Evolutionary conservation across 1,284 basidiomycete species (phyloP), one percentile per base, ranked within the genome.

Genomic region (Naganishia cerealis): DNA sequence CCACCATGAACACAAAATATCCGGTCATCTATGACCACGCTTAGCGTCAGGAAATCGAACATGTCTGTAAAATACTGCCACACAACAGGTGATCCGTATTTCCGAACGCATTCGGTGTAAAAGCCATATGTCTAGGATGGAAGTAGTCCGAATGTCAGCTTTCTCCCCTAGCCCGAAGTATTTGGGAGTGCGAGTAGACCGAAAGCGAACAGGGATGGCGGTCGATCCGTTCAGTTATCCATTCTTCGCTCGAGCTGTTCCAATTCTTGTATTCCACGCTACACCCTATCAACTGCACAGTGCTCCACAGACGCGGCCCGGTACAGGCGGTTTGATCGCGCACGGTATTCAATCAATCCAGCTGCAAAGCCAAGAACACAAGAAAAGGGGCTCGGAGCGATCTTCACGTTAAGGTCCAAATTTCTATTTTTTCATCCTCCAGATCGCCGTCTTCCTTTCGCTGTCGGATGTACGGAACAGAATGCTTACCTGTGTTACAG

Each of bases 11-110:
- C 95, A 77, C 96, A 99, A 80, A 99, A 98, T 84, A 99, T 98
- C 76, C 89, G 90, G 83, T 99, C 92, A 82, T 99, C 96, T 76
- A 99, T 98, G 70, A 99, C 95, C 68, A 96, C 94, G 43, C 91
- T 94, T 61, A 99, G 84, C 8, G 96, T 99, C 72, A 99, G 82
- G 81, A 95, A 99, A 84, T 99, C 96, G 81, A 99, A 99, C 96
- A 99, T 98, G 83, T 99, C 96, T 70, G 96, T 99, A 77, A 99
- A 99, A 81, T 98, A 98, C 46, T 92, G 94, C 96, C 96, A 99
- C 48, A 98, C 95, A 74, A 92, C 90, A 33, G 94, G 88, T 3
- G 90, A 90, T 68, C 94, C 95, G 77, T 99, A 99, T 83, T 99
- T 99, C 59, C 95, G 87, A 52, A 94, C 88, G 77, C 96, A 99